Percentiles rank a stretch among this genome's conserved stretches.
These are phyloP conservation scores for Setaria viridis DNA, from an alignment of 202 grass and related monocot species.

Conservation along the genomic window DNA sequence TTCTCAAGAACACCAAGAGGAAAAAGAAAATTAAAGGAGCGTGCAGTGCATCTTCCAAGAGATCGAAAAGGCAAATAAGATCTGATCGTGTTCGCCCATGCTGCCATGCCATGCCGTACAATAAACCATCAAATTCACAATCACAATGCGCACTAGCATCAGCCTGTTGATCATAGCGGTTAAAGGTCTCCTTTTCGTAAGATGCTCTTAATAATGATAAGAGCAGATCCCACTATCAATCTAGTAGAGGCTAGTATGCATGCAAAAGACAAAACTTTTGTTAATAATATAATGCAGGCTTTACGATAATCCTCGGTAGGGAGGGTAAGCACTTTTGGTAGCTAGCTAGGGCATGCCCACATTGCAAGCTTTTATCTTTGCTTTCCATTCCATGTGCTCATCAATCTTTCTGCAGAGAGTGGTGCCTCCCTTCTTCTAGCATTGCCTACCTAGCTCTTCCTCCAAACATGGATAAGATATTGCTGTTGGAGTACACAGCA, in stretches of 20 bases:
- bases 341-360: not conserved
- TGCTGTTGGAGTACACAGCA: not conserved
- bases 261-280: constrained; percentile 29
- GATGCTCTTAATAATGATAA: not conserved
- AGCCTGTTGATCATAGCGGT: not conserved
- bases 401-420: not conserved
- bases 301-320: not conserved
- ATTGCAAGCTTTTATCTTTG: not conserved
- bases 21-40: no score
- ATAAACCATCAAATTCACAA: not conserved
- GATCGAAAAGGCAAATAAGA: no score
- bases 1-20: no score
- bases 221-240: not conserved
- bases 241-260: not conserved
- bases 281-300: constrained; percentile 1
- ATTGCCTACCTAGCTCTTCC: not conserved
- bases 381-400: constrained; percentile 13
- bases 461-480: constrained; percentile 6
- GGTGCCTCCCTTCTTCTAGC: constrained; percentile 17
- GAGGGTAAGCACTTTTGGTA: constrained; percentile 6
- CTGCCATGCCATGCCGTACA: not conserved
- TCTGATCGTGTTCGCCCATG: not conserved
- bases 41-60: no score
- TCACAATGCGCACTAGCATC: constrained; percentile 23
- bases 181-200: not conserved